Percentiles rank a stretch among this genome's conserved stretches.
These are phyloP conservation scores for Asterionellopsis glacialis DNA, from an alignment of 108 stramenopile species.

Conservation along the genomic window DNA sequence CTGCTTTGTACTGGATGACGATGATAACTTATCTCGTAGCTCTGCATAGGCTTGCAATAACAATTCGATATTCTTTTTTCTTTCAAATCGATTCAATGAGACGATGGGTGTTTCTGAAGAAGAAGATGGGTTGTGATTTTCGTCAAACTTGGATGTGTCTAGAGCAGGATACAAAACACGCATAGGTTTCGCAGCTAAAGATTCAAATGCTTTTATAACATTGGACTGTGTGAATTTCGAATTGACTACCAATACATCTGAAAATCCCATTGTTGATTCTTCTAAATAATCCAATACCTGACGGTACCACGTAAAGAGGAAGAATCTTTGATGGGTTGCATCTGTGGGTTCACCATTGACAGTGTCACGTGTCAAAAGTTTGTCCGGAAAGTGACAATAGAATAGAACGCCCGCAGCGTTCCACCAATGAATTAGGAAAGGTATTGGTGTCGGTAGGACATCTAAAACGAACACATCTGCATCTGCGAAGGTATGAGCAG, in stretches of 20 bases:
- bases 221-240: constrained; percentile 84
- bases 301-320: constrained; percentile 50
- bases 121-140: background rate
- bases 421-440: constrained; percentile 53
- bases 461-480: constrained; percentile 78
- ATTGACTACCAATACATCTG: constrained; percentile 91
- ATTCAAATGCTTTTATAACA: constrained; percentile 71
- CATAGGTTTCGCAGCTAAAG: constrained; percentile 20
- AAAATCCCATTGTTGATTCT: constrained; percentile 72
- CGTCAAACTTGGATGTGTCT: constrained; percentile 22
- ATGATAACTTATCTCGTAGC: constrained; percentile 6
- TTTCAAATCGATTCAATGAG: constrained; percentile 94
- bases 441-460: constrained; percentile 88
- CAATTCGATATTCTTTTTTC: constrained; percentile 94
- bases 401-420: constrained; percentile 70
- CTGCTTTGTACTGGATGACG: constrained; percentile 14
- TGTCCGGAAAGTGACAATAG: constrained; percentile 99
- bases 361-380: constrained; percentile 73
- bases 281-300: constrained; percentile 60
- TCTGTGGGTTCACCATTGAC: constrained; percentile 32
- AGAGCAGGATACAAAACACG: constrained; percentile 83
- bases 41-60: constrained; percentile 54
- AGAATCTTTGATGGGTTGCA: background rate
- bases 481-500: constrained; percentile 28
- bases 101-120: constrained; percentile 47